Base-by-base conservation (phyloP, 2,329 filamentous ascomycete genomes). In the Penicillium sp. region DNA sequence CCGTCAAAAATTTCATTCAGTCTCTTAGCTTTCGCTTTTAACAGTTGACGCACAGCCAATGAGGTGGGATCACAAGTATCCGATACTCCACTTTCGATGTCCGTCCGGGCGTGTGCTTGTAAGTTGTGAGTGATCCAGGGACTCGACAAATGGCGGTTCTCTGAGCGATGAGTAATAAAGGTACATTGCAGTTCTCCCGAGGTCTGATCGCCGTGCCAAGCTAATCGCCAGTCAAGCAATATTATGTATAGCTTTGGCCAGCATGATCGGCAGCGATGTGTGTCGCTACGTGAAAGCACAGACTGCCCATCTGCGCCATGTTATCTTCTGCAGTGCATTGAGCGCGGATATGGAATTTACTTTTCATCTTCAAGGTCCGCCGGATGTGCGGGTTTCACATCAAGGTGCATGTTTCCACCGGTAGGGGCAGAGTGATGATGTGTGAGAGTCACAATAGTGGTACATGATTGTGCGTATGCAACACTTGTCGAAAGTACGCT, bases 161-260 rank as follows among this genome's bases (percentile, higher is more conserved):
- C 10, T 36, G 10, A n/a, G 10, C 34, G 34, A 36, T 36, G 34
- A 36, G 13, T 16, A 36, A 36, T 13, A 36, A 27, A n/a, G 34
- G 34, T 6, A 36, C 34, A 36, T 36, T 36, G 34, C 13, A 13
- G n/a, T 36, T 36, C 14, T n/a, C 34, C 11, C 14, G 13, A 6
- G 34, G 34, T 36, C 34, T n/a, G 34, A 36, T 14, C 31, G 21
- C 36, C 32, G 18, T 47, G 44, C 43, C 43, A 52, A 41, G 43
- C 11, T 21, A 43, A 52, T 52, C 44, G 49, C 14, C 36, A 48
- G 36, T 36, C 18, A 52, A 52, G 44, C 49, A 52, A 52, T 36
- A 8, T 27, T 27, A 1, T 18, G 18, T 18, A 18, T 38, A 18
- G 43, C 49, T 52, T 10, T 47, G 49, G 32, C 49, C 43, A 40